Evolutionary conservation across 2,329 filamentous ascomycete species (phyloP).

Genomic region (Alternaria angustiovoidea): DNA sequence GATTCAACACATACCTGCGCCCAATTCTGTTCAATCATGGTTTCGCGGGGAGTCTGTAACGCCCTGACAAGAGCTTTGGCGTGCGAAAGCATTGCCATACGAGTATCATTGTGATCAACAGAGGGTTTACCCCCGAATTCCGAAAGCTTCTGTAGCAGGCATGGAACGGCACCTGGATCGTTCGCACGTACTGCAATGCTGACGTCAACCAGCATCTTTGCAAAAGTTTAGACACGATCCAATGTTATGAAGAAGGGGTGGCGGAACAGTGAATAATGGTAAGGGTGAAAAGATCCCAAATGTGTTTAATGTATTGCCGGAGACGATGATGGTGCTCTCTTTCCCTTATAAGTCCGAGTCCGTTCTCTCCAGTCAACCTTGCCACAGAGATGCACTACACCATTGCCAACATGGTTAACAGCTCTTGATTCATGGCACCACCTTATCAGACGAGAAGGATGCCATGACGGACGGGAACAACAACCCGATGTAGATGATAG

Average conservation of each 20-base stretch:
- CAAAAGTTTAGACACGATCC: not conserved
- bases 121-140: not conserved
- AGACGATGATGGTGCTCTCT: not conserved
- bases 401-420: not conserved
- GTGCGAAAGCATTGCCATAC: not conserved
- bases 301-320: not conserved
- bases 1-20: not conserved
- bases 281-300: not conserved
- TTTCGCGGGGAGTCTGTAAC: not conserved
- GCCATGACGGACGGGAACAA: not conserved
- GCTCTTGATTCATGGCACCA: not conserved
- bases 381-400: not conserved
- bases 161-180: not conserved
- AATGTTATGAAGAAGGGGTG: not conserved
- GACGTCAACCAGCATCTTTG: not conserved
- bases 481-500: not conserved
- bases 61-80: not conserved
- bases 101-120: not conserved
- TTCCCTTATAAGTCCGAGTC: not conserved
- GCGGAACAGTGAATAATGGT: not conserved
- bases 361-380: not conserved
- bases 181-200: not conserved
- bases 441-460: not conserved
- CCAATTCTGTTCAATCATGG: constrained; percentile 4
- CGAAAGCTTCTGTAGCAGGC: not conserved